Base-by-base conservation (phyloP, 1,284 basidiomycete species). In the Anthracocystis setariae region DNA sequence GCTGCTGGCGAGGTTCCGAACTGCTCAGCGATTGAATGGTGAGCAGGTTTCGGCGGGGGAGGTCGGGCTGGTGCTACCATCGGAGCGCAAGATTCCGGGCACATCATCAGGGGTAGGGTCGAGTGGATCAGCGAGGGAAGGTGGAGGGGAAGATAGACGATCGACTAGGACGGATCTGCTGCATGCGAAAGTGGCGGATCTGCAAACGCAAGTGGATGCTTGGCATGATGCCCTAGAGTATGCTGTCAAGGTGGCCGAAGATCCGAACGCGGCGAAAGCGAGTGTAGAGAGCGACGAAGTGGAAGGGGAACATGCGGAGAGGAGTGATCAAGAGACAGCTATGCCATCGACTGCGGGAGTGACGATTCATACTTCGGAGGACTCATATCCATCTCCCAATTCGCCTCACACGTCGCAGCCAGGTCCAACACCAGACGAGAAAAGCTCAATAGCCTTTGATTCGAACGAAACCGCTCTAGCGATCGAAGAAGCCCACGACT, bases 141-240 rank as follows among this genome's bases (percentile, higher is more conserved):
- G 18, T 10, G 8, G 45, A 17, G 42, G 32, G 9, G 27, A 24
- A 3, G 37, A 8, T 20, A 20, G 38, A 15, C 37, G 33, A 15
- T 3, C 43, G 32, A 64, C 60, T n/a, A 50, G 67, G 23, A 57
- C 57, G 23, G 67, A 70, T 44, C 40, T 70, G 24, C 43, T 70
- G 24, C 67, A 70, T 47, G 44, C 53, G 2, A 70, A 70, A 40
- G 67, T 70, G 21, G 61, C 67, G 2, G 42, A 47, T 43, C 35
- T 70, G 23, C 67, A 70, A 44, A 57, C 52, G 13, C 40, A 47
- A 40, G 57, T 56, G n/a, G 67, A 70, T 39, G 53, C 47, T 0
- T 70, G 67, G 67, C 23, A 57, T 33, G 13, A 7, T 9, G 56
- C 48, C n/a, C 46, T 70, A 10, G 20, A 55, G n/a, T 9, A 9